Percentiles rank a stretch among this genome's conserved stretches.
Conservation (phyloP, 768 basidiomycete genomes). For the Sistotremastrum niveocremeum region DNA sequence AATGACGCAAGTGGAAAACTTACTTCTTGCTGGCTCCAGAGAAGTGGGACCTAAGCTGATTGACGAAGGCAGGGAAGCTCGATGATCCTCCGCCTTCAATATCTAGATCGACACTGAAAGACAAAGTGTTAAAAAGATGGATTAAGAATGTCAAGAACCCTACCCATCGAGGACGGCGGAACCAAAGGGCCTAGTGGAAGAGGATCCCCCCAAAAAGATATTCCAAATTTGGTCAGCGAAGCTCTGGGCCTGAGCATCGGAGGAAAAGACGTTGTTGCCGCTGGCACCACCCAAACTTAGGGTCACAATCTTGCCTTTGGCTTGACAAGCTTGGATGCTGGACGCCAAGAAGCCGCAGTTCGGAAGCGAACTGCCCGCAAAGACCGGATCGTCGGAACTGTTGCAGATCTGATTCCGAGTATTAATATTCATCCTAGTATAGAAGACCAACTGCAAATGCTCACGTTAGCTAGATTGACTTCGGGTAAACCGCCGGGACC, state of each 20-base stretch:
- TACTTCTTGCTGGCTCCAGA: slow-evolving; percentile 41
- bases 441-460: slow-evolving; percentile 7
- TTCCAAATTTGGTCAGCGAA: slow-evolving; percentile 65
- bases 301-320: slow-evolving; percentile 42
- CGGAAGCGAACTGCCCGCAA: slow-evolving; percentile 47
- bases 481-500: slow-evolving; percentile 46
- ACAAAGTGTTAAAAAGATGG: not conserved
- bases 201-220: slow-evolving; percentile 52
- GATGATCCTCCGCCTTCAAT: slow-evolving; percentile 52
- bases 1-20: slow-evolving; percentile 3
- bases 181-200: slow-evolving; percentile 56
- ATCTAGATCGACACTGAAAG: slow-evolving; percentile 44
- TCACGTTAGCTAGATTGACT: slow-evolving; percentile 56
- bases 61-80: slow-evolving; percentile 42
- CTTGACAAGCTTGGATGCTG: slow-evolving; percentile 53
- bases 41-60: slow-evolving; percentile 37
- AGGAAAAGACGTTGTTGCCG: slow-evolving; percentile 46
- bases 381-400: slow-evolving; percentile 37
- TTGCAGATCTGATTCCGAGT: slow-evolving; percentile 42
- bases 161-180: slow-evolving; percentile 61
- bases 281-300: slow-evolving; percentile 43
- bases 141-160: not conserved
- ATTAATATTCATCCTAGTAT: not conserved
- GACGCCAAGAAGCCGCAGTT: slow-evolving; percentile 47
- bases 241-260: slow-evolving; percentile 38